These are phyloP conservation scores for Cladorrhinum sp. DNA, from an alignment of 2,329 filamentous ascomycete genomes.

Conservation along the genomic window DNA sequence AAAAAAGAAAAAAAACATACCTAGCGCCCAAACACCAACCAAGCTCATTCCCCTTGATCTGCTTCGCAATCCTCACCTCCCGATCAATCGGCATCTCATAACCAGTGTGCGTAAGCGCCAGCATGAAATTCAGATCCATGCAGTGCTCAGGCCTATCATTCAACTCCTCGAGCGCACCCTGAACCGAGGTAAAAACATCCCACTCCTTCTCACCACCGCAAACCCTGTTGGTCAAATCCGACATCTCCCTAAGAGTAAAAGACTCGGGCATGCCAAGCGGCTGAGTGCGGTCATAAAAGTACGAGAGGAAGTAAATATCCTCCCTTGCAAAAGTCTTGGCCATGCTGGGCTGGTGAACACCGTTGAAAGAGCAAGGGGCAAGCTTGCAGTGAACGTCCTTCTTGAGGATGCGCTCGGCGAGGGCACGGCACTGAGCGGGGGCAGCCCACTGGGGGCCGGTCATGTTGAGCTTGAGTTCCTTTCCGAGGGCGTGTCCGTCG, in stretches of 20 bases:
- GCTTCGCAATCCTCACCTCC: slow-evolving; percentile 97
- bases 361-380: slow-evolving; percentile 96
- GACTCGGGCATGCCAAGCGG: slow-evolving; percentile 97
- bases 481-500: slow-evolving; percentile 63
- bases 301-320: slow-evolving; percentile 94
- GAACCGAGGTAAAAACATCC: slow-evolving; percentile 75
- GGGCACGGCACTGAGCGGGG: slow-evolving; percentile 80
- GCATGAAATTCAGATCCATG: slow-evolving; percentile 94
- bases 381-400: slow-evolving; percentile 82
- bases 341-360: slow-evolving; percentile 88
- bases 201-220: slow-evolving; percentile 75
- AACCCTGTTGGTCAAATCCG: slow-evolving; percentile 79
- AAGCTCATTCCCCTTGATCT: slow-evolving; percentile 94
- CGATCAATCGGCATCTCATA: slow-evolving; percentile 98
- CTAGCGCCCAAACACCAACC: slow-evolving; percentile 98
- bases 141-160: slow-evolving; percentile 83
- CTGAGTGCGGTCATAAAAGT: slow-evolving; percentile 94
- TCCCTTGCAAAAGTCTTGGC: slow-evolving; percentile 88
- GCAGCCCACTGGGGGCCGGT: slow-evolving; percentile 73
- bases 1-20: slow-evolving; percentile 43
- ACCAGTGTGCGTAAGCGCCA: slow-evolving; percentile 85
- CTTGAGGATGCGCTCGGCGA: slow-evolving; percentile 85
- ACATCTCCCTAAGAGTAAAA: slow-evolving; percentile 87
- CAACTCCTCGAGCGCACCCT: slow-evolving; percentile 77
- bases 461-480: slow-evolving; percentile 73